A percentile compares a stretch with the other conserved stretches of the same genome.
Evolutionary conservation across 495 filamentous ascomycete genomes (phyloP).

Genomic region (Penicillium lagena): DNA sequence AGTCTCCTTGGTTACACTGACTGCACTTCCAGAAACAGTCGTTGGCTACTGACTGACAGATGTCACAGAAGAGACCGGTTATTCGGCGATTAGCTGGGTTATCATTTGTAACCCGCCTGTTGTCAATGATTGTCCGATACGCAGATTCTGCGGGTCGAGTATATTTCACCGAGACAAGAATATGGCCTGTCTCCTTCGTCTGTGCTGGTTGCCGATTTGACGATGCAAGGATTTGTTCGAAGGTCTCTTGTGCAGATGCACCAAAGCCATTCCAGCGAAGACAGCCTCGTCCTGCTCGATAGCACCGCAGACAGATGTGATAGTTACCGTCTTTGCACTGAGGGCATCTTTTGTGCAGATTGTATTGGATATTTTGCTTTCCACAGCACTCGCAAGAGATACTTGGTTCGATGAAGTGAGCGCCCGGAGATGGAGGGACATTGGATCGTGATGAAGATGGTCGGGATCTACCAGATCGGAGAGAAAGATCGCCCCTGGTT

Average conservation of each 20-base stretch:
- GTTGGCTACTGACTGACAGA: constrained; percentile 65
- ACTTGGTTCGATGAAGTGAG: constrained; percentile 60
- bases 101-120: constrained; percentile 46
- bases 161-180: constrained; percentile 62
- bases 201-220: constrained; percentile 33
- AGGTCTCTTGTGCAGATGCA: constrained; percentile 52
- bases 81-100: constrained; percentile 62
- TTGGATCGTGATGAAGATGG: constrained; percentile 30
- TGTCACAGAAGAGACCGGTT: constrained; percentile 74
- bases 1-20: constrained; percentile 80
- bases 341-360: constrained; percentile 71
- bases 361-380: constrained; percentile 65
- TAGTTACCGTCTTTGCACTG: constrained; percentile 62
- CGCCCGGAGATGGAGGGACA: constrained; percentile 22
- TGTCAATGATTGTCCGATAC: constrained; percentile 18
- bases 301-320: constrained; percentile 75
- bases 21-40: constrained; percentile 80
- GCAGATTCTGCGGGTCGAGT: constrained; percentile 40
- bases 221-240: constrained; percentile 35
- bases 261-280: constrained; percentile 75
- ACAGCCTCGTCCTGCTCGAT: constrained; percentile 66
- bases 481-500: constrained; percentile 8
- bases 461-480: constrained; percentile 14
- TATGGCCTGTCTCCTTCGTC: constrained; percentile 51
- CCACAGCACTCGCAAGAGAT: constrained; percentile 66